Percentiles rank a stretch among this genome's conserved stretches.
Evolutionary conservation across 306 rosid species (phyloP).

Genomic region (Alnus rubra): DNA sequence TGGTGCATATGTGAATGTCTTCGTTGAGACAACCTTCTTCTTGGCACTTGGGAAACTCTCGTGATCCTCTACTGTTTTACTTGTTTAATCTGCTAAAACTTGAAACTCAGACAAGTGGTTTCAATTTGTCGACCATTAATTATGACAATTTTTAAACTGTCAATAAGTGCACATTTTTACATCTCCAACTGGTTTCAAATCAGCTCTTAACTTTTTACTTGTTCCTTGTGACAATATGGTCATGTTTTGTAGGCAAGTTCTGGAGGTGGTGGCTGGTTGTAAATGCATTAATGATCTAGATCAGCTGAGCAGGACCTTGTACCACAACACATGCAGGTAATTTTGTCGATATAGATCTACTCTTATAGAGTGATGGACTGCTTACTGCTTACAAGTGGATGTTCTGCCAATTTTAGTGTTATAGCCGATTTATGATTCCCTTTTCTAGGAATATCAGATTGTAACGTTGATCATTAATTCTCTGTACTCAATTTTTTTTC

Average conservation of each 20-base stretch:
- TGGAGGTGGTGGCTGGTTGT: slow-evolving; percentile 91
- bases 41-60: neutral
- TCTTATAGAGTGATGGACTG: slow-evolving; percentile 10
- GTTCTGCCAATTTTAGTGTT: neutral
- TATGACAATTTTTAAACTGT: neutral
- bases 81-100: neutral
- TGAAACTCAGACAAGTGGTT: neutral
- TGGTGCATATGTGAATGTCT: neutral
- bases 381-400: neutral
- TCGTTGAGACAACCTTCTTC: neutral
- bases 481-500: neutral
- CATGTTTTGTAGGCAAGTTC: slow-evolving; percentile 72
- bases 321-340: slow-evolving; percentile 93
- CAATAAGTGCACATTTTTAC: neutral
- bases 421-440: neutral
- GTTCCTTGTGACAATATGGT: slow-evolving; percentile 25
- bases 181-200: slow-evolving; percentile 8
- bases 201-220: neutral
- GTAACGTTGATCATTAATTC: neutral
- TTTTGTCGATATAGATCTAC: slow-evolving; percentile 18
- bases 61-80: neutral
- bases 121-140: neutral
- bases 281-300: slow-evolving; percentile 63
- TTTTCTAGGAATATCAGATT: neutral
- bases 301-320: slow-evolving; percentile 68